These are phyloP conservation scores for Salvia sclarea DNA, from an alignment of 305 asterid genomes.

Conservation along the genomic window DNA sequence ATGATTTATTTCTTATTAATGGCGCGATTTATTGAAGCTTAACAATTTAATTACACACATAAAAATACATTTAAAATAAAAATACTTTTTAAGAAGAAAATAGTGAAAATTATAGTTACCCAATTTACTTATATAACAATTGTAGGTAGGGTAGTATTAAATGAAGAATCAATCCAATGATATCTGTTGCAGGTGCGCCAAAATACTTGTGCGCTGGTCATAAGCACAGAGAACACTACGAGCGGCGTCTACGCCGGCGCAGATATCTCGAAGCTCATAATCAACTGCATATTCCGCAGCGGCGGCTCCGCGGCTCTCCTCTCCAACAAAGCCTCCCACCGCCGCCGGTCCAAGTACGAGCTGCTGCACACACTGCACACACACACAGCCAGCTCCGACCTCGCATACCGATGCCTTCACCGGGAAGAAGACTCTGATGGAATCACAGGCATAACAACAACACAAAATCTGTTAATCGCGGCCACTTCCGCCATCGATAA, in stretches of 20 bases:
- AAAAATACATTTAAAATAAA: too few relatives aligned
- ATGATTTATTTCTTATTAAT: too few relatives aligned
- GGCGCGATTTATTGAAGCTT: too few relatives aligned
- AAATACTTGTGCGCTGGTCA: constrained; percentile 26
- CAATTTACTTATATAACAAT: too few relatives aligned
- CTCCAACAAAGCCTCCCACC: constrained; percentile 33
- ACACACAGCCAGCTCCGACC: constrained; percentile 24
- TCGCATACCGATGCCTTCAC: constrained; percentile 30
- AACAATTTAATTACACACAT: too few relatives aligned
- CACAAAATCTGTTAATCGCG: constrained; percentile 37
- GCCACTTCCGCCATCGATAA: constrained; percentile 30
- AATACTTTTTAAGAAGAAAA: too few relatives aligned
- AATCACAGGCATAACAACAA: constrained; percentile 28
- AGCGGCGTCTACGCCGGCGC: constrained; percentile 33
- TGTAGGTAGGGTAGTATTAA: too few relatives aligned
- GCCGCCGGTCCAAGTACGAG: constrained; percentile 37
- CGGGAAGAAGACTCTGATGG: constrained; percentile 40
- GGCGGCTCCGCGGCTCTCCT: constrained; percentile 41
- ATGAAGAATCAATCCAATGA: too few relatives aligned
- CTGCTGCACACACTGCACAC: constrained; percentile 35
- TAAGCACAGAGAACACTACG: constrained; percentile 38
- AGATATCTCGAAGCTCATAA: not conserved
- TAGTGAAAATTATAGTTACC: too few relatives aligned
- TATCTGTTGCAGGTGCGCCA: constrained; percentile 37
- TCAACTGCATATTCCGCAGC: constrained; percentile 30